Base-by-base conservation (phyloP, 805 yeast species). In the Zygotorulaspora chibaensis region DNA sequence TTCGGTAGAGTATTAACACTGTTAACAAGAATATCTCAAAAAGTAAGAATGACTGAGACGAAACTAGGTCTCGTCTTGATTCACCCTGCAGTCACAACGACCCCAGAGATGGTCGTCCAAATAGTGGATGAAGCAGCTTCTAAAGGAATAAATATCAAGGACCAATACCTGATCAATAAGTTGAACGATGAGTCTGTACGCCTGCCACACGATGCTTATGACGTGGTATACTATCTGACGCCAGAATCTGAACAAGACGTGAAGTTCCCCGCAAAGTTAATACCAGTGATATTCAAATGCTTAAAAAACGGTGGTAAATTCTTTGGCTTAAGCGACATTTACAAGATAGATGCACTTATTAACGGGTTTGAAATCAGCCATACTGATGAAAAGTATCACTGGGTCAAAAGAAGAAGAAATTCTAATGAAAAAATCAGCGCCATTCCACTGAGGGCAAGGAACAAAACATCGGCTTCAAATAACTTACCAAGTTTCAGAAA, bases 31-130 rank as follows among this genome's bases (percentile, higher is more conserved):
- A 29, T 9, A 12, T 4, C 8, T 3, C 9, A 12, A 29, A 29
- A 8, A 35, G 16, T 20, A 12, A 35, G n/a, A 23, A 48, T 48
- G 52, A 42, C 52, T 13, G 42, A 28, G 18, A 42, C 37, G 23
- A 51, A 53, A 41, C 45, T 45, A 8, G 60, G 59, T 33, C 64
- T 81, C 44, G 63, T 82, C 23, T 67, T 83, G 40, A 71, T 83
- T 43, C 88, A 83, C 57, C 88, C 88, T 15, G 82, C 85, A 7
- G 73, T 78, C 39, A 85, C 82, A 10, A 76, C 83, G 0, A 73
- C 75, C 33, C 83, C 81, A 36, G 68, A 61, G 3, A 43, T 66
- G 15, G 78, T 81, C 15, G 62, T 68, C 34, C 78, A 79, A 61
- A 47, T 50, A 11, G 47, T 55, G 13, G 23, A 42, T 4, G 52